Evolutionary conservation across 164 flowering plant species (phyloP).

Genomic region (Echeveria elegans): DNA sequence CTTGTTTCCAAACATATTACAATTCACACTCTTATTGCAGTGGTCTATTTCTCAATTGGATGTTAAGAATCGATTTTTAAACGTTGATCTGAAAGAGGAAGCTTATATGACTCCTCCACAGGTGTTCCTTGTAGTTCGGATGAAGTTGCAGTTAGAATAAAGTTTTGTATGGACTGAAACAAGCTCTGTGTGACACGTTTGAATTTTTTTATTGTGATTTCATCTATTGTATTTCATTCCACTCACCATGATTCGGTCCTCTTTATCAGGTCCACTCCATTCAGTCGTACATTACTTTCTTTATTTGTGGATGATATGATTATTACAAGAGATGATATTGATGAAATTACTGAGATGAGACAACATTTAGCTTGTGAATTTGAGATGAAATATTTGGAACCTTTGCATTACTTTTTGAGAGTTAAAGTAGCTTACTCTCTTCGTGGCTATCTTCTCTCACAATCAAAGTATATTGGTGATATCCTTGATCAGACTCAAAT

Average conservation of each 20-base stretch:
- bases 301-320: background rate
- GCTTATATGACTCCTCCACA: no score
- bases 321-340: background rate
- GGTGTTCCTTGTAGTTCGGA: no score
- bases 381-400: background rate
- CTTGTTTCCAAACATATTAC: background rate
- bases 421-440: background rate
- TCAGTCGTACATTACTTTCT: background rate
- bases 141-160: no score
- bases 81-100: no score
- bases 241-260: background rate
- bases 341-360: background rate
- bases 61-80: no score
- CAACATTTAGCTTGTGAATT: background rate
- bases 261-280: background rate
- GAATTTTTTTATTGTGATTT: background rate
- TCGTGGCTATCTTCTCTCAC: background rate
- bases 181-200: background rate
- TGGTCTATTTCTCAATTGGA: no score
- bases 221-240: background rate
- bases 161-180: no score
- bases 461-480: background rate
- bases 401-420: background rate
- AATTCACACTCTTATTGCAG: background rate
- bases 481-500: no score